These are phyloP conservation scores for Daldinia eschscholtzii DNA, from an alignment of 2,329 filamentous ascomycete genomes.

Conservation along the genomic window DNA sequence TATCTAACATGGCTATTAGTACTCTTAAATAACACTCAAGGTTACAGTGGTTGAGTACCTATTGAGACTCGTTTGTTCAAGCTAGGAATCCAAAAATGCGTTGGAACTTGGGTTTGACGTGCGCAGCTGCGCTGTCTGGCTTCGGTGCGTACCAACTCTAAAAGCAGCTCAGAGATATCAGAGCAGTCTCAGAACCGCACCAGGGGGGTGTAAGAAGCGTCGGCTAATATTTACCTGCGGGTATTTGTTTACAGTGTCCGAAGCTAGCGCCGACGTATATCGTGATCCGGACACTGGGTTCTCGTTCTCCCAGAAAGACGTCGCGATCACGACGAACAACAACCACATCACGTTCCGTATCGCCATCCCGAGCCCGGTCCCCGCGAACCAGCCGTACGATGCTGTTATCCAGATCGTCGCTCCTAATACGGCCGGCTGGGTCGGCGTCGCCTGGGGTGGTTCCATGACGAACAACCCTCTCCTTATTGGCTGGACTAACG, in stretches of 20 bases:
- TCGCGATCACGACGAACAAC: constrained; percentile 47
- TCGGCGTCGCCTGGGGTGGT: constrained; percentile 63
- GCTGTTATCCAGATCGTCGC: constrained; percentile 59
- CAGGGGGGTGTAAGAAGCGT: not conserved
- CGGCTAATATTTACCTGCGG: constrained; percentile 20
- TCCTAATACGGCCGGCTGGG: constrained; percentile 61
- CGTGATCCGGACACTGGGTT: constrained; percentile 51
- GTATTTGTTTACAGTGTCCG: constrained; percentile 24
- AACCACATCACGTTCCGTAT: constrained; percentile 52
- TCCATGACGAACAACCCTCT: constrained; percentile 63
- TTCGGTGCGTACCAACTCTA: constrained; percentile 40
- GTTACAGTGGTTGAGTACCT: not conserved
- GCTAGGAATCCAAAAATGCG: constrained; percentile 45
- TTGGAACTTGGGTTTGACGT: constrained; percentile 45
- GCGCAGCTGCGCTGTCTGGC: constrained; percentile 44
- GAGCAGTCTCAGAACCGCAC: not conserved
- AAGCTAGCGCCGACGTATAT: constrained; percentile 47
- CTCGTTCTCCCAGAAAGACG: constrained; percentile 49
- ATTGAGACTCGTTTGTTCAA: constrained; percentile 6
- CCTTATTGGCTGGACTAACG: constrained; percentile 60
- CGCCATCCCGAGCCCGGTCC: constrained; percentile 53
- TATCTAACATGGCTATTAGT: constrained; percentile 14
- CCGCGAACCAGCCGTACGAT: constrained; percentile 54
- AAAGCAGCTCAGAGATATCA: not conserved
- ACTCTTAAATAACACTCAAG: constrained; percentile 18